Evolutionary conservation across 352 stramenopile species (phyloP).

Genomic region (Saprolegnia diclina): DNA sequence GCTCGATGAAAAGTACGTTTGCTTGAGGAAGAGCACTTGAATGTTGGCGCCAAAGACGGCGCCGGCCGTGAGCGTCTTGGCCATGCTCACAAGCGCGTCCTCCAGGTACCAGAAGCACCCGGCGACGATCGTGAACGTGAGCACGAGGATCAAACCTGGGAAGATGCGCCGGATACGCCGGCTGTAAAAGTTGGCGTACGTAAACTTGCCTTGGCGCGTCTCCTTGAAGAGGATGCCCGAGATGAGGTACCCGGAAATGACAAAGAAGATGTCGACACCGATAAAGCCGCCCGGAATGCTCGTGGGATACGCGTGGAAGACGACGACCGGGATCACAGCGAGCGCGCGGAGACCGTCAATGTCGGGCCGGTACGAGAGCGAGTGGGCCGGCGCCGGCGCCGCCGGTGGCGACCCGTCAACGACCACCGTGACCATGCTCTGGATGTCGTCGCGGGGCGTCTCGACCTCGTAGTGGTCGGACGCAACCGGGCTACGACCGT

Average conservation of each 20-base stretch:
- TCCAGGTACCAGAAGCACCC: slow-evolving; percentile 12
- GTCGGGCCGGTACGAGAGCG: slow-evolving; percentile 21
- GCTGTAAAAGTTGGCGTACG: slow-evolving; percentile 26
- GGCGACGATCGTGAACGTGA: slow-evolving; percentile 9
- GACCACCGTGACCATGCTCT: background rate
- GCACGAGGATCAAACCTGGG: slow-evolving; percentile 15
- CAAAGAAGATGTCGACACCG: slow-evolving; percentile 27
- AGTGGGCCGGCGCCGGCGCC: background rate
- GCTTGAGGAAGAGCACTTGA: slow-evolving; percentile 7
- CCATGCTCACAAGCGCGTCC: slow-evolving; percentile 11
- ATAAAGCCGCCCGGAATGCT: slow-evolving; percentile 17
- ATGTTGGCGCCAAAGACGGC: slow-evolving; percentile 22
- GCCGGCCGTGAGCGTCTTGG: slow-evolving; percentile 10
- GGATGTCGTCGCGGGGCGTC: background rate
- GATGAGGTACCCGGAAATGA: slow-evolving; percentile 26
- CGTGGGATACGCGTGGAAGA: slow-evolving; percentile 20
- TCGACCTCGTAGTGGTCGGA: background rate
- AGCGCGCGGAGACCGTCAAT: slow-evolving; percentile 26
- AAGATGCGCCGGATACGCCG: slow-evolving; percentile 24
- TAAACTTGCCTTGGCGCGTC: slow-evolving; percentile 14
- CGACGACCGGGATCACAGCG: slow-evolving; percentile 14
- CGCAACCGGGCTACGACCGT: too few species aligned
- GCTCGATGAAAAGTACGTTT: slow-evolving; percentile 13
- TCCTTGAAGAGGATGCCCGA: slow-evolving; percentile 27
- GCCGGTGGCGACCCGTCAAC: background rate